A percentile compares a stretch with the other conserved stretches of the same genome.
phyloP scores from a whole-genome alignment of 2,329 filamentous ascomycete species.

The Penicillium decumbens region DNA sequence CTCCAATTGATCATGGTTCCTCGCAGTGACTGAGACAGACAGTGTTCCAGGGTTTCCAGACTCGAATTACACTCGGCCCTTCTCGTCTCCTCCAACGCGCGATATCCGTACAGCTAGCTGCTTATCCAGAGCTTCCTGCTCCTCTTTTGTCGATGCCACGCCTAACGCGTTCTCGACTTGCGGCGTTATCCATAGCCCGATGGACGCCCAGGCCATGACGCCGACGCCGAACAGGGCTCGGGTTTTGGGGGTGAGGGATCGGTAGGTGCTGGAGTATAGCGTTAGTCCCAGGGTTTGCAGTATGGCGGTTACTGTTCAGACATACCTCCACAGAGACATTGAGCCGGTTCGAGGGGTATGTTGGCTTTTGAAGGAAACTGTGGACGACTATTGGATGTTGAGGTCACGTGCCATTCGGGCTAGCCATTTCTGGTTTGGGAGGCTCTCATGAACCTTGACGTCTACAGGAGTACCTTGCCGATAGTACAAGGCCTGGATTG shows the following conservation, averaged over 20 bases:
- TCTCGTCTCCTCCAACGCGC: slow-evolving; percentile 27
- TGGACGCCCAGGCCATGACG: slow-evolving; percentile 69
- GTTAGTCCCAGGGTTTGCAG: neutral
- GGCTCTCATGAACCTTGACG: neutral
- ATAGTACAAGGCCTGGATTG: slow-evolving; percentile 2
- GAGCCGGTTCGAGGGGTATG: neutral
- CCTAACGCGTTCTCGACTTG: slow-evolving; percentile 68
- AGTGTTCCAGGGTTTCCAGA: neutral
- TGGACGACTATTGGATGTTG: neutral
- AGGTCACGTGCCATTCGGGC: slow-evolving; percentile 10
- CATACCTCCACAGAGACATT: slow-evolving; percentile 41
- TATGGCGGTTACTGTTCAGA: neutral
- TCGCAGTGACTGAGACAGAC: neutral
- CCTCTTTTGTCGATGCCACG: slow-evolving; percentile 66
- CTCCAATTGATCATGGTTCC: neutral
- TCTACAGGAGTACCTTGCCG: neutral
- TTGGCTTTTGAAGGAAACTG: too few relatives aligned
- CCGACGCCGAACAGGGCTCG: slow-evolving; percentile 68
- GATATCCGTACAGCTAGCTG: slow-evolving; percentile 35
- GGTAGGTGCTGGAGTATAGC: slow-evolving; percentile 56
- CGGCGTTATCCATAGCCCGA: slow-evolving; percentile 70
- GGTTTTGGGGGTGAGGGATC: slow-evolving; percentile 64
- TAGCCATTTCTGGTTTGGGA: neutral
- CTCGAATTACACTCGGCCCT: slow-evolving; percentile 10
- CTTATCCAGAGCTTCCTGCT: slow-evolving; percentile 61